These are phyloP conservation scores for Fusarium sp. DNA, from an alignment of 2,329 filamentous ascomycete genomes.

Conservation along the genomic window DNA sequence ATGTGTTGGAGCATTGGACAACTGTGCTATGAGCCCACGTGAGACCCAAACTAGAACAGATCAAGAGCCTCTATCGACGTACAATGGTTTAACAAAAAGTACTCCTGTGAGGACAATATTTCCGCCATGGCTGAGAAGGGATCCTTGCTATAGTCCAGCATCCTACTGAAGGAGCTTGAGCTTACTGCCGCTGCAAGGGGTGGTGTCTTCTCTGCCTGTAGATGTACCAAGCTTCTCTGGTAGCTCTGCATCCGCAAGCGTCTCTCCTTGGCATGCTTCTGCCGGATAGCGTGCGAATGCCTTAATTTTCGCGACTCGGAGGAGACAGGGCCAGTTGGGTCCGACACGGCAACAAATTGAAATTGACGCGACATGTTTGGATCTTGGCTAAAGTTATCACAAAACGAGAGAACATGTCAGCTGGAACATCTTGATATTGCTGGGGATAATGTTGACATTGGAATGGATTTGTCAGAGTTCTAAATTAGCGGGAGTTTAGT, in stretches of 20 bases:
- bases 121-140: slow-evolving; percentile 3
- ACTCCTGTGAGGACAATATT: slow-evolving; percentile 8
- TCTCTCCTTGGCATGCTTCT: slow-evolving; percentile 27
- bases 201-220: no score
- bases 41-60: no score
- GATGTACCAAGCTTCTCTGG: neutral
- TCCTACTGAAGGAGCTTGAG: neutral
- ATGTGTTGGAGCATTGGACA: rapidly evolving
- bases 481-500: neutral
- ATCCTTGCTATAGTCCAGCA: neutral
- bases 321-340: neutral
- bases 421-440: no score
- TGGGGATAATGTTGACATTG: neutral
- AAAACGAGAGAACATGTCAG: no score
- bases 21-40: no score
- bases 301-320: slow-evolving; percentile 5
- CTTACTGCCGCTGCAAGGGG: neutral
- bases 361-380: slow-evolving; percentile 14
- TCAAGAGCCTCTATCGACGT: neutral
- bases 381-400: neutral
- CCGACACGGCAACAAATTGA: slow-evolving; percentile 16
- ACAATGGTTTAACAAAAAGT: slow-evolving; percentile 23
- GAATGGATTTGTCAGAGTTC: neutral
- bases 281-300: slow-evolving; percentile 12
- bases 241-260: slow-evolving; percentile 10